A percentile compares a stretch with the other conserved stretches of the same genome.
Conservation (phyloP, 805 yeast species). For the Wickerhamomyces queroliae region DNA sequence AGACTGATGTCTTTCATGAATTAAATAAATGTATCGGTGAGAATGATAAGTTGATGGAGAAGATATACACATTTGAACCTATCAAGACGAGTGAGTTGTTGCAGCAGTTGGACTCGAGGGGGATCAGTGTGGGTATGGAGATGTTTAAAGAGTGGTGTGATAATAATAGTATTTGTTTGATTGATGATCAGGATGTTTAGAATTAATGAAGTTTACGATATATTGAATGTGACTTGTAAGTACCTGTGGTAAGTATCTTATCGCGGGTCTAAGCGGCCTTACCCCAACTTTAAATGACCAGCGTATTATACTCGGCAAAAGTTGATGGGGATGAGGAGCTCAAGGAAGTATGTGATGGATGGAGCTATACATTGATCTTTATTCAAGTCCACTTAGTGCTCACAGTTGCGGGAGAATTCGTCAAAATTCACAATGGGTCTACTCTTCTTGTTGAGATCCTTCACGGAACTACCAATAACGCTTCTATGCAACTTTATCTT, state of each 20-base stretch:
- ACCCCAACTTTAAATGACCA: too few relatives aligned
- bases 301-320: too few relatives aligned
- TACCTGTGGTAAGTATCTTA: too few relatives aligned
- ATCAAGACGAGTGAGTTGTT: slow-evolving; percentile 5
- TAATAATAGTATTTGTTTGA: slow-evolving; percentile 17
- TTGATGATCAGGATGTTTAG: slow-evolving; percentile 9
- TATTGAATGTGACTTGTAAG: not conserved
- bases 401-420: too few relatives aligned
- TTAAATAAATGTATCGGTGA: slow-evolving; percentile 10
- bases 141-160: slow-evolving; percentile 20
- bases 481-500: not conserved
- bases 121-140: slow-evolving; percentile 5
- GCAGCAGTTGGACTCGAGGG: slow-evolving; percentile 2
- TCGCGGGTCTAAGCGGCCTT: too few relatives aligned
- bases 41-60: slow-evolving; percentile 10
- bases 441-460: not conserved
- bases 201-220: not conserved
- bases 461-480: not conserved
- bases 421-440: too few relatives aligned
- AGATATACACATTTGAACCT: slow-evolving; percentile 21
- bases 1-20: slow-evolving; percentile 15
- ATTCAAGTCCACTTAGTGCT: too few relatives aligned
- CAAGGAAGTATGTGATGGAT: too few relatives aligned
- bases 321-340: too few relatives aligned
- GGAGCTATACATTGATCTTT: too few relatives aligned